These are phyloP conservation scores for Trichodelitschia bisporula DNA, from an alignment of 495 filamentous ascomycete species.

Conservation along the genomic window DNA sequence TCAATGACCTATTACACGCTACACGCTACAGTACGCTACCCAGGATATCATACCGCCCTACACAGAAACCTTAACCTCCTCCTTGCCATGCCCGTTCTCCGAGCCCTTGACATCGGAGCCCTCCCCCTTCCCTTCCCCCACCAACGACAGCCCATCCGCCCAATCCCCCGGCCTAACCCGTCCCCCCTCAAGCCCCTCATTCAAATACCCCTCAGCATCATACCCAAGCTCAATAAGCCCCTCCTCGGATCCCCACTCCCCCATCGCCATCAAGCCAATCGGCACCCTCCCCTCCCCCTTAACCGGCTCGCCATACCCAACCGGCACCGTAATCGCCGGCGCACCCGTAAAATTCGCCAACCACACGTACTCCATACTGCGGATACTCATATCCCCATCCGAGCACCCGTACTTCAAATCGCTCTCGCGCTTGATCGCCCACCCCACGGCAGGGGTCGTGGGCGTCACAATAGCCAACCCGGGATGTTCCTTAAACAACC, in stretches of 20 bases:
- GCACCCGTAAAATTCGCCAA: constrained; percentile 64
- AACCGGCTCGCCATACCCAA: constrained; percentile 33
- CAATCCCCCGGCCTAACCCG: constrained; percentile 18
- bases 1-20: too few species aligned
- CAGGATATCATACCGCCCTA: too few species aligned
- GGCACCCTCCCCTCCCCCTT: constrained; percentile 33
- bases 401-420: constrained; percentile 36
- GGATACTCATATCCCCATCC: constrained; percentile 44
- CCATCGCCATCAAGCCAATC: constrained; percentile 73
- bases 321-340: constrained; percentile 55
- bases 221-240: constrained; percentile 48
- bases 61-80: too few species aligned
- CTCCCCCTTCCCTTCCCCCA: constrained; percentile 1
- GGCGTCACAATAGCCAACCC: constrained; percentile 61
- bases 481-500: constrained; percentile 45
- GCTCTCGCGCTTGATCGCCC: constrained; percentile 28
- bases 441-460: constrained; percentile 53
- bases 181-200: constrained; percentile 18
- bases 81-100: too few species aligned
- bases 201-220: constrained; percentile 32
- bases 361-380: constrained; percentile 77
- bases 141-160: constrained; percentile 19
- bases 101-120: too few species aligned
- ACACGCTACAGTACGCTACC: too few species aligned
- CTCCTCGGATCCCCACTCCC: constrained; percentile 73